A percentile compares a stretch with the other conserved stretches of the same genome.
phyloP scores from a whole-genome alignment of 1,139 yeast species.

The Candida tunisiensis region DNA sequence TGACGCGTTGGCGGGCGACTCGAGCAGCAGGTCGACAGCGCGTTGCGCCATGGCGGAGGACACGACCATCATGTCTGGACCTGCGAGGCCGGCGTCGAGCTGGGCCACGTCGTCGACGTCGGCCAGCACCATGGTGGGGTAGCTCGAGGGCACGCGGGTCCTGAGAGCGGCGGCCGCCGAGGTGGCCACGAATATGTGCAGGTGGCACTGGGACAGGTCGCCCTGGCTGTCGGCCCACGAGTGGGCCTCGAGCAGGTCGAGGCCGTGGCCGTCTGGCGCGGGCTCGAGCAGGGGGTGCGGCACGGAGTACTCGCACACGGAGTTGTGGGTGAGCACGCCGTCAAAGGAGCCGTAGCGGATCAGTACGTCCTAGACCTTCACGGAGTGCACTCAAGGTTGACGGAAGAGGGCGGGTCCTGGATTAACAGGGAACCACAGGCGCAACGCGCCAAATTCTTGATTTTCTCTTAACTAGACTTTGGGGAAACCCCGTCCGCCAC shows the following conservation, averaged over 20 bases:
- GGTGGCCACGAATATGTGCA: constrained; percentile 11
- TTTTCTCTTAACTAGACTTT: too few species aligned
- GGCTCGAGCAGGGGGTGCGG: constrained; percentile 12
- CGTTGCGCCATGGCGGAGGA: constrained; percentile 10
- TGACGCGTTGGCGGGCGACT: constrained; percentile 15
- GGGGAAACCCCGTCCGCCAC: too few species aligned
- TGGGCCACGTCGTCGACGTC: constrained; percentile 5
- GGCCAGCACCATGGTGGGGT: constrained; percentile 10
- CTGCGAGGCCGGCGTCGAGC: not conserved
- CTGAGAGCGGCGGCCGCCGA: constrained; percentile 8
- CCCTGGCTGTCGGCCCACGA: constrained; percentile 15
- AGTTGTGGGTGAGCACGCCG: constrained; percentile 18
- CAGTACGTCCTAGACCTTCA: constrained; percentile 18
- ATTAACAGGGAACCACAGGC: too few species aligned
- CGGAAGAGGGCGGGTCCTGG: too few species aligned
- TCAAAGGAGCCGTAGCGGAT: constrained; percentile 15
- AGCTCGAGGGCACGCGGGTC: constrained; percentile 5
- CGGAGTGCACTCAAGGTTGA: too few species aligned
- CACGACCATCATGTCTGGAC: constrained; percentile 4
- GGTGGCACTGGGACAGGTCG: constrained; percentile 15
- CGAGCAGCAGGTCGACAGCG: constrained; percentile 12
- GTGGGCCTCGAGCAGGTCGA: constrained; percentile 17
- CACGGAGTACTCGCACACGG: constrained; percentile 19
- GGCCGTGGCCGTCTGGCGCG: constrained; percentile 2
- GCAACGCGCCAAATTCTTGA: too few species aligned